These are phyloP conservation scores for Rhizopus microsporus DNA, from an alignment of 371 early-diverging fungal genomes.

Conservation along the genomic window DNA sequence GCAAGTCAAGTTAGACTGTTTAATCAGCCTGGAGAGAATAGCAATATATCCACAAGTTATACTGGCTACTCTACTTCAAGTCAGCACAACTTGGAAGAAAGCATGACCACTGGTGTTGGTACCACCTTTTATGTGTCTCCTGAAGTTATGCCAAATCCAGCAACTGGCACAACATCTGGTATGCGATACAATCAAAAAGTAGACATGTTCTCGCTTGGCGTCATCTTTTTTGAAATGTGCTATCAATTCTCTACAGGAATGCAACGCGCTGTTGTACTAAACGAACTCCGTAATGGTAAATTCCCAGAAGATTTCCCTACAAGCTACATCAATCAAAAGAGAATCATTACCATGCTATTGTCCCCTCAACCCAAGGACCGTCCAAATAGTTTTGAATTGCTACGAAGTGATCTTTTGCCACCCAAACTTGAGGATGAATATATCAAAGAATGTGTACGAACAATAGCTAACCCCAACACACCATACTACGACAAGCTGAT, in stretches of 20 bases:
- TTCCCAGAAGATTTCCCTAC: slow-evolving; percentile 81
- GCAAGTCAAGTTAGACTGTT: slow-evolving; percentile 14
- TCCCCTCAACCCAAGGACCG: slow-evolving; percentile 81
- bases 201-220: slow-evolving; percentile 52
- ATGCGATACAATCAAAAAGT: slow-evolving; percentile 62
- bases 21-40: slow-evolving; percentile 1
- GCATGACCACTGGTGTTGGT: slow-evolving; percentile 84
- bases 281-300: slow-evolving; percentile 62
- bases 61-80: slow-evolving; percentile 50
- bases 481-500: slow-evolving; percentile 86
- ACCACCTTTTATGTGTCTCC: slow-evolving; percentile 95
- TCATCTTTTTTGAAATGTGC: slow-evolving; percentile 78
- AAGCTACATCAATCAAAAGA: slow-evolving; percentile 61
- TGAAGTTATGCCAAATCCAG: slow-evolving; percentile 65
- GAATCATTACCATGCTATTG: slow-evolving; percentile 75
- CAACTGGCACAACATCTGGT: slow-evolving; percentile 40
- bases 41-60: slow-evolving; percentile 33
- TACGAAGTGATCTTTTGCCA: slow-evolving; percentile 79
- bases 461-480: slow-evolving; percentile 88
- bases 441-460: slow-evolving; percentile 87
- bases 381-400: slow-evolving; percentile 82
- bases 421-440: slow-evolving; percentile 91
- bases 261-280: slow-evolving; percentile 66
- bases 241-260: slow-evolving; percentile 73
- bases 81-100: slow-evolving; percentile 42